Conservation (phyloP, 768 basidiomycete genomes). For the Rhodosporidiobolus odoratus region DNA sequence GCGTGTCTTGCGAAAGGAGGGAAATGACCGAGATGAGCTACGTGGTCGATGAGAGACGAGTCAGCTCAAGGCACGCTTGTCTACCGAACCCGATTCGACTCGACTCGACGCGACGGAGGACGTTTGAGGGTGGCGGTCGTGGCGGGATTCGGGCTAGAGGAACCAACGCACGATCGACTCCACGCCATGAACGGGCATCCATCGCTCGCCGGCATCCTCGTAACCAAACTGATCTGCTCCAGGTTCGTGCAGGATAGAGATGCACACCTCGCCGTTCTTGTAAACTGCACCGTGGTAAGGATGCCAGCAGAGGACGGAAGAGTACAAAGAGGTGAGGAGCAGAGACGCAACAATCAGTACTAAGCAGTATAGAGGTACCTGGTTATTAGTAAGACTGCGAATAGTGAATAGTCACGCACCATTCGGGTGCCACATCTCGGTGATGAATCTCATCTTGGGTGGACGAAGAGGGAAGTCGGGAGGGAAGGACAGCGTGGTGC, state of each 20-base stretch:
- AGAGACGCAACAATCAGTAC: too few relatives aligned
- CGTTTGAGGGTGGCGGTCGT: too few relatives aligned
- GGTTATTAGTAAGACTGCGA: too few relatives aligned
- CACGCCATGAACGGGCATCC: conserved; percentile 95
- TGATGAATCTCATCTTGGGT: conserved; percentile 70
- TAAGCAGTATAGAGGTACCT: too few relatives aligned
- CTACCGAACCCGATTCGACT: too few relatives aligned
- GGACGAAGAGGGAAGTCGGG: conserved; percentile 78
- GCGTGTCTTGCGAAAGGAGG: conserved; percentile 81
- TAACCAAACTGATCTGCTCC: conserved; percentile 92
- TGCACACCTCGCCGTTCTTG: conserved; percentile 49
- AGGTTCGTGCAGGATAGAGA: conserved; percentile 71
- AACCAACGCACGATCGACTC: conserved; percentile 77
- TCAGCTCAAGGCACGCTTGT: too few relatives aligned
- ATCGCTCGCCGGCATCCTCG: conserved; percentile 92
- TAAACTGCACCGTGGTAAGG: conserved; percentile 45
- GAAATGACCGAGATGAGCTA: conserved; percentile 96
- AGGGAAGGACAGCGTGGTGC: conserved; percentile 82
- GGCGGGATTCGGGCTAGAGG: neutral
- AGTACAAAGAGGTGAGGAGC: neutral
- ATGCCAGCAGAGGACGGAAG: neutral
- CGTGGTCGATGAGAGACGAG: neutral
- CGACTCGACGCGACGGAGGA: too few relatives aligned
- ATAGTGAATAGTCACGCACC: too few relatives aligned
- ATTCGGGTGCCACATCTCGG: conserved; percentile 53